phyloP scores from a whole-genome alignment of 495 filamentous ascomycete species.

The Aspergillus diversus region DNA sequence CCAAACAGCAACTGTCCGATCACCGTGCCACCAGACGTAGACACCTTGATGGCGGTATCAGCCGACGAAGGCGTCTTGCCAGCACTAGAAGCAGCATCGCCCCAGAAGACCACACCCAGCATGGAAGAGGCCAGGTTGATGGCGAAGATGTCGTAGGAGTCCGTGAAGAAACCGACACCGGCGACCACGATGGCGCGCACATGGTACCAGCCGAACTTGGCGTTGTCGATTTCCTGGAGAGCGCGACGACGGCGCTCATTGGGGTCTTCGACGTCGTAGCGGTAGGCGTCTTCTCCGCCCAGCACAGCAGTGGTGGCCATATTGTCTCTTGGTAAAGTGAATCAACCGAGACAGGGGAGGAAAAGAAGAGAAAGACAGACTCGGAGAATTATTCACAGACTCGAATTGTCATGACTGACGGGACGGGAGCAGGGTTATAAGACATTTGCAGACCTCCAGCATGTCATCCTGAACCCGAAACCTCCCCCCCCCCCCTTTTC shows the following conservation, averaged over 20 bases:
- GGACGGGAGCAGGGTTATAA: not conserved
- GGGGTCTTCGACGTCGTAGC: slow-evolving; percentile 65
- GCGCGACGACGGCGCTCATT: slow-evolving; percentile 75
- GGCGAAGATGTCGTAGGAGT: slow-evolving; percentile 80
- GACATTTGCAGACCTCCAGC: not conserved
- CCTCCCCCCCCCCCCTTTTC: not conserved
- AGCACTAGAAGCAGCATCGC: slow-evolving; percentile 48
- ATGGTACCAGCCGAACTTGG: slow-evolving; percentile 80
- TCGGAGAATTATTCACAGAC: too few species aligned
- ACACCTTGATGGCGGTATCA: slow-evolving; percentile 85
- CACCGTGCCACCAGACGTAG: slow-evolving; percentile 86
- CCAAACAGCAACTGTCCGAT: slow-evolving; percentile 85
- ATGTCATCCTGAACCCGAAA: not conserved
- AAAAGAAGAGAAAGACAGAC: not conserved
- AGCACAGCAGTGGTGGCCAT: not conserved
- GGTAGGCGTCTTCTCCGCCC: slow-evolving; percentile 28
- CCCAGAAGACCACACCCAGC: slow-evolving; percentile 75
- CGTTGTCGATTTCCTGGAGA: slow-evolving; percentile 78
- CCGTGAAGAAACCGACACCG: slow-evolving; percentile 86
- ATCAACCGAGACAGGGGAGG: not conserved
- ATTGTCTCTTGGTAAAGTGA: not conserved
- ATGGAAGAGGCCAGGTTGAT: slow-evolving; percentile 72
- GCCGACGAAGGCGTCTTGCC: slow-evolving; percentile 63
- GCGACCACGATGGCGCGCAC: slow-evolving; percentile 74
- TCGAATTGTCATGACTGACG: not conserved